Evolutionary conservation across 371 early-diverging fungal species (phyloP), one percentile per base, ranked within the genome.

Genomic region (Entomophthora muscae): DNA sequence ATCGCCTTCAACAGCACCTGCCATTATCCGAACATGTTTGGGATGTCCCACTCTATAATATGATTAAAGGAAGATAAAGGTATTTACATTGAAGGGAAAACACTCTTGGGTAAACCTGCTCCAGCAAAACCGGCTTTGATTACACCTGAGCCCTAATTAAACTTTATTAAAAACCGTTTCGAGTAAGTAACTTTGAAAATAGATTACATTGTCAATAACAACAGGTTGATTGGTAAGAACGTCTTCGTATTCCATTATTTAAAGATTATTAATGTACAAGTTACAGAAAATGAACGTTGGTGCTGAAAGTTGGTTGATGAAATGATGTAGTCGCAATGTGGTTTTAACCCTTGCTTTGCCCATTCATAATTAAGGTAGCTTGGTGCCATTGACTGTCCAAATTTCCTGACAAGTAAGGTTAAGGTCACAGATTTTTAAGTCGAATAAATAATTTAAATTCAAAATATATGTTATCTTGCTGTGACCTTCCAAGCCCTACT

Each of bases 41-140:
- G 95, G 95, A 57, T 93, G 81, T 26, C 98, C 98, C 23, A 97
- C 94, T 63, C 89, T 87, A 69, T 58, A n/a, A 59, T n/a, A 61
- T 10, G 53, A 61, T 53, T 17, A 2, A 7, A 13, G 5, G 22
- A 22, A 22, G 2, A 30, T 32, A 55, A 52, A 53, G 31, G 2
- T 24, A 65, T 80, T 69, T 77, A 88, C 90, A 76, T 80, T 59
- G 93, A 89, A 5, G 94, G 89, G 68, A 97, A 91, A 70, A 85
- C 91, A 66, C 88, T 85, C 64, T 91, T 90, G 52, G 98, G 98
- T 63, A 83, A 83, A 64, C 94, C 95, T 66, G 92, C 94, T 56
- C 98, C 98, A 22, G 98, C 95, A 76, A 97, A 95, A 51, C 98
- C 98, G 58, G 94, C 93, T 73, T 97, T 97, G 72, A 93, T 91